Conservation (phyloP, 2,329 filamentous ascomycete species). For the Fusarium secorum region DNA sequence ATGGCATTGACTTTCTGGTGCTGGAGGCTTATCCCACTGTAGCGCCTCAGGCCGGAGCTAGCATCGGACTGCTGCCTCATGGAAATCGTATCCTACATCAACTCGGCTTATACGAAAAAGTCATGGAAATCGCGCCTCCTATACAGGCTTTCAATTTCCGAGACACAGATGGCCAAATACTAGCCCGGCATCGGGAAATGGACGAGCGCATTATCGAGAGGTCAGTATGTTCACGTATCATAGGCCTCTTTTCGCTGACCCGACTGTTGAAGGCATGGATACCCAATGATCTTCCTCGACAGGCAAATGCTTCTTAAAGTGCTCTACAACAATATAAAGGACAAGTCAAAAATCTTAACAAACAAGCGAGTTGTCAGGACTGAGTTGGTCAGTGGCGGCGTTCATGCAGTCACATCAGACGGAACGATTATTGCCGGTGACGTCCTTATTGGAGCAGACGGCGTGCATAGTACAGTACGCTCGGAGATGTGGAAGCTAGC, state of each 20-base stretch:
- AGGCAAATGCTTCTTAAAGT: neutral
- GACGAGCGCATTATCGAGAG: neutral
- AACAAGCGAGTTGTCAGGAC: neutral
- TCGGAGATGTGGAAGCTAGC: neutral
- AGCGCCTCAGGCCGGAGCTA: neutral
- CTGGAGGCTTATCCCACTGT: neutral
- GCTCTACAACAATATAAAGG: neutral
- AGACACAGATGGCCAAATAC: neutral
- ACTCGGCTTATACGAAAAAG: neutral
- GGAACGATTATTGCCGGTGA: neutral
- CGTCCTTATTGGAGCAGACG: neutral
- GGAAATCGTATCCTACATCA: neutral
- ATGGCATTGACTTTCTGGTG: neutral
- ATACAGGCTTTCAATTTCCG: neutral
- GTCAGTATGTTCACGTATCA: neutral
- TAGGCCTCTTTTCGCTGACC: neutral
- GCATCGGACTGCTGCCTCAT: neutral
- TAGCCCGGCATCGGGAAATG: neutral
- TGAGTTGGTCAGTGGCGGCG: neutral
- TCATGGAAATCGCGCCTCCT: neutral
- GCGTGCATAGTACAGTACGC: neutral
- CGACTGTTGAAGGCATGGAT: neutral
- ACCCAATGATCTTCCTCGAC: neutral
- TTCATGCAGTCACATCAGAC: neutral
- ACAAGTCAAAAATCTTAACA: neutral